Evolutionary conservation across 345 rosid genomes (phyloP).

Genomic region (Gossypium anomalum): DNA sequence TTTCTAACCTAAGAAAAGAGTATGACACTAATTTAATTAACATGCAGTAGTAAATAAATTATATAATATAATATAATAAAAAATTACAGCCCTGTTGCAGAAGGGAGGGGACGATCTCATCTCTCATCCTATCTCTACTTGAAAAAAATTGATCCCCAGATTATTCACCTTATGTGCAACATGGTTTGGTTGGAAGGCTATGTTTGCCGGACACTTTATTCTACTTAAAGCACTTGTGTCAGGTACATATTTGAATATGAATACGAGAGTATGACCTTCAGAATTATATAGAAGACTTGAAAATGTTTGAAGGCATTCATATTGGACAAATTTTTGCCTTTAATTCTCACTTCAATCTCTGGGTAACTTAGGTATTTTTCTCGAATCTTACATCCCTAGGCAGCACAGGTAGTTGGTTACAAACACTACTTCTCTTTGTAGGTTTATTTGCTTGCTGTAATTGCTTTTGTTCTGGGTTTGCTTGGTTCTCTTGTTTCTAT

Average conservation of each 20-base stretch:
- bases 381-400: background rate
- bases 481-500: background rate
- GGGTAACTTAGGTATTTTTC: background rate
- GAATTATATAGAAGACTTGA: background rate
- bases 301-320: background rate
- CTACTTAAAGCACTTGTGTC: background rate
- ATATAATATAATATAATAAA: background rate
- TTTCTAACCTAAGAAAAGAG: background rate
- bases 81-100: background rate
- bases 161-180: background rate
- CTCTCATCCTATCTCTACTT: background rate
- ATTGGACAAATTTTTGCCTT: background rate
- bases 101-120: background rate
- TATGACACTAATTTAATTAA: too few relatives aligned
- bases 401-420: background rate
- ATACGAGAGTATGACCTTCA: background rate
- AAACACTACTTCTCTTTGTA: background rate
- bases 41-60: background rate
- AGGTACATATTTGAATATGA: background rate
- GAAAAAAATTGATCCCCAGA: background rate
- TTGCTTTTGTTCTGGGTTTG: background rate
- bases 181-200: background rate
- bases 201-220: background rate
- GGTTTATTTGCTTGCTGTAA: background rate
- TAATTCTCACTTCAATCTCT: background rate